Conservation (phyloP, 2,329 filamentous ascomycete genomes). For the Lojkania enalia region DNA sequence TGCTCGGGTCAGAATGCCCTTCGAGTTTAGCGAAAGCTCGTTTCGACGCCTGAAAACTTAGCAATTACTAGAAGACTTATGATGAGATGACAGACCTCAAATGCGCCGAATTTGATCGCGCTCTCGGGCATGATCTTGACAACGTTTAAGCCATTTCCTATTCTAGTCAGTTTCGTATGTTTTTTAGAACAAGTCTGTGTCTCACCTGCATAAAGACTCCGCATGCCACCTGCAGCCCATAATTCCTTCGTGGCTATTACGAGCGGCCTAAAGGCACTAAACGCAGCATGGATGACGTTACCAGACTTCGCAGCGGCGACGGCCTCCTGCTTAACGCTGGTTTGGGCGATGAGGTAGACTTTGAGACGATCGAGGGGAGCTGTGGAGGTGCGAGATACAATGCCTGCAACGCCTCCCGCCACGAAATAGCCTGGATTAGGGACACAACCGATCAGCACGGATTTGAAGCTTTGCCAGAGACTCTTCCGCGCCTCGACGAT, state of each 20-base stretch:
- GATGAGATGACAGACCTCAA: constrained; percentile 63
- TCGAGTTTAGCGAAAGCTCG: constrained; percentile 82
- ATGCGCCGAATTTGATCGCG: constrained; percentile 96
- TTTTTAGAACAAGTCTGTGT: constrained; percentile 5
- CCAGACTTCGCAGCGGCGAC: constrained; percentile 71
- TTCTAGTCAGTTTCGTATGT: constrained; percentile 13
- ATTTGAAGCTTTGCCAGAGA: constrained; percentile 42
- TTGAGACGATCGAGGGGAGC: constrained; percentile 96
- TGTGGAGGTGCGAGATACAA: constrained; percentile 91
- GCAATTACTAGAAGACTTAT: neutral
- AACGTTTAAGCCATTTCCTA: constrained; percentile 94
- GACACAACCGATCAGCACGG: constrained; percentile 62
- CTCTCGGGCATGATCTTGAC: constrained; percentile 99
- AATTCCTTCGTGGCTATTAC: constrained; percentile 73
- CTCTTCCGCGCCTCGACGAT: constrained; percentile 32
- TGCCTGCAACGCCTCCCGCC: constrained; percentile 91
- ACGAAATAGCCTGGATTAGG: constrained; percentile 96
- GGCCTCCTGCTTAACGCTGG: constrained; percentile 63
- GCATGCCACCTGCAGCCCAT: constrained; percentile 82
- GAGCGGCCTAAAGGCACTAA: constrained; percentile 70
- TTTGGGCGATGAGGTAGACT: constrained; percentile 95
- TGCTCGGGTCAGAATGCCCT: constrained; percentile 79
- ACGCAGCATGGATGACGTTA: constrained; percentile 64
- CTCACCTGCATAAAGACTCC: constrained; percentile 90
- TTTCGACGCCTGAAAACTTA: constrained; percentile 69